These are phyloP conservation scores for Cyberlindnera japonica DNA, from an alignment of 805 yeast genomes.

Conservation along the genomic window DNA sequence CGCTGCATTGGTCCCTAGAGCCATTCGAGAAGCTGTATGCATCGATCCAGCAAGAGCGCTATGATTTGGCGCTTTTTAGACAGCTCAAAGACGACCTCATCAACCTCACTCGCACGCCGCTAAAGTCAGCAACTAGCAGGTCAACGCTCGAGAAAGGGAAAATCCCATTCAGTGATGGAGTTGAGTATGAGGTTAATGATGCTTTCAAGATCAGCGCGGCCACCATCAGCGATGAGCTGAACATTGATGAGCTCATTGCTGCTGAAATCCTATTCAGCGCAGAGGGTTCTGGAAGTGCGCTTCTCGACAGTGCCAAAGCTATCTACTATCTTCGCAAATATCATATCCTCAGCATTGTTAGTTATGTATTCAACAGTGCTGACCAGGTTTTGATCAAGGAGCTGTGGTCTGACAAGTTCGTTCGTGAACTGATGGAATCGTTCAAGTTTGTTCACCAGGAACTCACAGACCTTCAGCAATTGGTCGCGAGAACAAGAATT, in stretches of 20 bases:
- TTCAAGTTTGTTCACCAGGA: slow-evolving; percentile 57
- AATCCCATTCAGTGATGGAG: slow-evolving; percentile 45
- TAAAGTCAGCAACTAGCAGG: slow-evolving; percentile 45
- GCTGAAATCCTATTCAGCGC: slow-evolving; percentile 65
- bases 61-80: slow-evolving; percentile 14
- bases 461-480: slow-evolving; percentile 50
- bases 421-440: slow-evolving; percentile 46
- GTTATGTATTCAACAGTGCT: slow-evolving; percentile 34
- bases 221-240: slow-evolving; percentile 56
- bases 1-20: slow-evolving; percentile 21
- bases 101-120: slow-evolving; percentile 38
- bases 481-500: slow-evolving; percentile 48
- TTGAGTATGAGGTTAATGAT: slow-evolving; percentile 58
- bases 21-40: slow-evolving; percentile 20
- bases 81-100: slow-evolving; percentile 44
- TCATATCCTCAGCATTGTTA: slow-evolving; percentile 65
- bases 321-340: slow-evolving; percentile 66
- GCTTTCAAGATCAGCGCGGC: slow-evolving; percentile 61
- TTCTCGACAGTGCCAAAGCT: slow-evolving; percentile 61
- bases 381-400: slow-evolving; percentile 27
- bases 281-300: slow-evolving; percentile 40
- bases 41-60: slow-evolving; percentile 15
- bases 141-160: slow-evolving; percentile 42
- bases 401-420: slow-evolving; percentile 28
- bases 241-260: slow-evolving; percentile 71